A percentile compares a stretch with the other conserved stretches of the same genome.
Conservation (phyloP, 331 rosid species). For the Malus hybrid region DNA sequence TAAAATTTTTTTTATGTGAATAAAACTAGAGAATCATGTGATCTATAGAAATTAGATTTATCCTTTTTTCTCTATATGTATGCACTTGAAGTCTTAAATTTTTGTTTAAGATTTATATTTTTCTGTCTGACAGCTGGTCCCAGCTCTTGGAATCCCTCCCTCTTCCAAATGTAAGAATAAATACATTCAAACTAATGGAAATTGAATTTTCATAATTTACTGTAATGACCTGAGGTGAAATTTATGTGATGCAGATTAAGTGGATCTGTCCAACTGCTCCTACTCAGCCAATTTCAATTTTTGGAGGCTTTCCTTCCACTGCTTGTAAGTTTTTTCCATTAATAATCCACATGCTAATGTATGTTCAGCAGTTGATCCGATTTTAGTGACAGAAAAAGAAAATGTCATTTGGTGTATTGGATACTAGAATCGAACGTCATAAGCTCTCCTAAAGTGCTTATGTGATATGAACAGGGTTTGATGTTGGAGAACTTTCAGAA, state of each 20-base stretch:
- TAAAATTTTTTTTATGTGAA: neutral
- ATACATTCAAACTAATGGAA: constrained; percentile 6
- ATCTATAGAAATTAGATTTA: neutral
- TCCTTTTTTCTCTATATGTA: neutral
- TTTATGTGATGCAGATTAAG: constrained; percentile 59
- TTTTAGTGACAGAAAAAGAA: neutral
- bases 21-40: neutral
- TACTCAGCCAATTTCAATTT: constrained; percentile 66
- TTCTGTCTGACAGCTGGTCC: constrained; percentile 78
- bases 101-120: neutral
- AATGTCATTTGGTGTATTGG: neutral
- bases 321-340: constrained; percentile 66
- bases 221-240: neutral
- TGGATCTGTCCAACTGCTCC: constrained; percentile 99
- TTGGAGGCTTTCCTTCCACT: constrained; percentile 98
- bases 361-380: neutral
- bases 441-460: neutral
- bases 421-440: neutral
- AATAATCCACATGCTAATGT: neutral
- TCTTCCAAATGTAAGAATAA: constrained; percentile 79
- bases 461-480: constrained; percentile 59
- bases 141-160: constrained; percentile 93
- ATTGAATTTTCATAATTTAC: neutral
- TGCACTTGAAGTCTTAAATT: neutral
- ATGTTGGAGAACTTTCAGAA: constrained; percentile 84